phyloP scores from a whole-genome alignment of 192 early-diverging fungal species.

The Coemansia sp. region DNA sequence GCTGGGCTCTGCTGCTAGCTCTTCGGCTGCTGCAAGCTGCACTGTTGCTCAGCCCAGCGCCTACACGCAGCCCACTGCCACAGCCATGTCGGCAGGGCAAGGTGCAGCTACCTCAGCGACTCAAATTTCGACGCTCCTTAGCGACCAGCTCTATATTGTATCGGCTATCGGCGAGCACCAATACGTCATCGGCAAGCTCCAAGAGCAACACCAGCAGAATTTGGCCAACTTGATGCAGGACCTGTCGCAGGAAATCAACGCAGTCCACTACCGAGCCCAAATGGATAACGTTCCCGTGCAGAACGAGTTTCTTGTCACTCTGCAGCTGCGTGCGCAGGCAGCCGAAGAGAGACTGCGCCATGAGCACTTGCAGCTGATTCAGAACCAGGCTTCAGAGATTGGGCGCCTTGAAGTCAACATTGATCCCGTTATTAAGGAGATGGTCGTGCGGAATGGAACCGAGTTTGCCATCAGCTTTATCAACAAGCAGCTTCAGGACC shows the following conservation, averaged over 20 bases:
- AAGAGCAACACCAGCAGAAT: slow-evolving; percentile 39
- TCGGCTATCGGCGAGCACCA: slow-evolving; percentile 35
- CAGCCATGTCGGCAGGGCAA: background rate
- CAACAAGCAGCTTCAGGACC: slow-evolving; percentile 35
- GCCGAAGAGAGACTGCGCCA: slow-evolving; percentile 18
- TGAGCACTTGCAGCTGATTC: slow-evolving; percentile 24
- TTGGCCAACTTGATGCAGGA: slow-evolving; percentile 45
- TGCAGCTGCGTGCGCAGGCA: slow-evolving; percentile 39
- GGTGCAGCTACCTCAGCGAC: slow-evolving; percentile 26
- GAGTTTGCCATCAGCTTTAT: slow-evolving; percentile 41
- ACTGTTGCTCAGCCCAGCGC: slow-evolving; percentile 3
- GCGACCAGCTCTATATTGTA: slow-evolving; percentile 35
- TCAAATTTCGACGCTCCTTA: slow-evolving; percentile 35
- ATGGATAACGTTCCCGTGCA: slow-evolving; percentile 23
- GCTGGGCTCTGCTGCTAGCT: background rate
- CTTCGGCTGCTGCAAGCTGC: background rate
- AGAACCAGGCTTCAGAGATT: slow-evolving; percentile 30
- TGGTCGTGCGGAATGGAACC: slow-evolving; percentile 28
- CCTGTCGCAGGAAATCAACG: slow-evolving; percentile 36
- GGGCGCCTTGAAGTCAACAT: slow-evolving; percentile 34
- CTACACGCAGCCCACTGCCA: background rate
- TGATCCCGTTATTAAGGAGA: slow-evolving; percentile 45
- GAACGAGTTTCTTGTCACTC: slow-evolving; percentile 22
- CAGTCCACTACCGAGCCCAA: slow-evolving; percentile 35
- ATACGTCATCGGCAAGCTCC: slow-evolving; percentile 16